Evolutionary conservation across 2,329 filamentous ascomycete genomes (phyloP), one percentile per base, ranked within the genome.

Genomic region (Thielaviopsis musarum): DNA sequence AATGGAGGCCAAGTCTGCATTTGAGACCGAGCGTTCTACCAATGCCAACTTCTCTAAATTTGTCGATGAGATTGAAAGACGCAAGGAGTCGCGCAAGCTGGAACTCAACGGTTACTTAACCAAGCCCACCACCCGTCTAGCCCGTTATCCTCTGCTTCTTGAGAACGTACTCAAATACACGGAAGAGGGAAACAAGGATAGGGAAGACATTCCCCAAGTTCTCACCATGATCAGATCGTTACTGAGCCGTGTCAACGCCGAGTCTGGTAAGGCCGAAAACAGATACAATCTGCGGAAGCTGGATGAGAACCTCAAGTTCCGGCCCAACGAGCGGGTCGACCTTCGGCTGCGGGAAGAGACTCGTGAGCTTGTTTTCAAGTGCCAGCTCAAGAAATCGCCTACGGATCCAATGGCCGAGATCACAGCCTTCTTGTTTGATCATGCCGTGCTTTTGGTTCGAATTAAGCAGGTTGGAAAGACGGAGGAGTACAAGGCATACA

Each of bases 31-130:
- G 73, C 88, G 93, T 66, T 85, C 87, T 17, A 80, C 83, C 60
- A 98, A 98, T 66, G 80, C 84, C 1, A 81, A 81, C 49, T 98
- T 98, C 70, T 77, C 85, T 57, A 88, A 87, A 67, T 96, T 97
- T 66, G 93, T 97, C 26, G 93, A 98, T 64, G 91, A 97, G 70
- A 95, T 94, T 5, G 93, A 98, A 71, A 80, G 93, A 61, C 81
- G 95, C 65, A 96, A 96, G 70, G 93, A 98, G 70, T 97, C 91
- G 5, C 82, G 93, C 64, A 98, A 98, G 72, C 77, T 98, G 54
- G 93, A 98, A 71, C 76, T 98, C 61, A 98, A 98, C 70, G 93
- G 93, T 65, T 98, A 98, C 68, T 77, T 98, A 57, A 98, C 93
- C 9, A 98, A 98, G 71, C 93, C 93, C 1, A 98, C 93, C 1